phyloP scores from a whole-genome alignment of 371 early-diverging fungal species.

The Actinomucor elegans region DNA sequence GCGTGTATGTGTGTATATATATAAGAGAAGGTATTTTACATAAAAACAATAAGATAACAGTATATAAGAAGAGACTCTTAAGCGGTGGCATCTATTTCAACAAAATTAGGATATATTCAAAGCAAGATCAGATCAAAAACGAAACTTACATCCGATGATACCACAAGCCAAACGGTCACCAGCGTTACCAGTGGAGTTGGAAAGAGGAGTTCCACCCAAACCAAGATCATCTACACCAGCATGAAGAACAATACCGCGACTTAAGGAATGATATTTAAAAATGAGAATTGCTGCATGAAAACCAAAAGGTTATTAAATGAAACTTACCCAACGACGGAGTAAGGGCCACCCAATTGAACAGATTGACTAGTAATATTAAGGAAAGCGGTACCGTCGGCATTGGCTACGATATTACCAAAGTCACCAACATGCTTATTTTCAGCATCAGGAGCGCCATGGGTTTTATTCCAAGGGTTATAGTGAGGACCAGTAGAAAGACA shows the following conservation, averaged over 20 bases:
- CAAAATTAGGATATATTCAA: no score
- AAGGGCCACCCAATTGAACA: conserved; percentile 69
- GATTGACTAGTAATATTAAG: conserved; percentile 52
- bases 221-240: conserved; percentile 85
- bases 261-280: no score
- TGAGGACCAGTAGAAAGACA: conserved; percentile 78
- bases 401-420: conserved; percentile 78
- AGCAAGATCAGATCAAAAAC: no score
- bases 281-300: no score
- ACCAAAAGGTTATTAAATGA: no score
- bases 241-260: conserved; percentile 86
- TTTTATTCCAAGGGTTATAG: conserved; percentile 75
- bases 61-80: neutral
- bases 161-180: conserved; percentile 87
- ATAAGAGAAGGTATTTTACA: neutral
- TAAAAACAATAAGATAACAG: neutral
- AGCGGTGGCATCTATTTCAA: neutral
- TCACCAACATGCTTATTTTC: conserved; percentile 82
- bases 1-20: neutral
- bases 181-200: conserved; percentile 83
- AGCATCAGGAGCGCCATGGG: conserved; percentile 78
- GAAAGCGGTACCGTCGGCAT: conserved; percentile 53
- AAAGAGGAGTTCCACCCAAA: conserved; percentile 72
- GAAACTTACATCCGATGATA: conserved; percentile 72
- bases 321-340: conserved; percentile 76